Percentiles rank a stretch among this genome's conserved stretches.
phyloP scores from a whole-genome alignment of 192 early-diverging fungal species.

The Coemansia sp. region DNA sequence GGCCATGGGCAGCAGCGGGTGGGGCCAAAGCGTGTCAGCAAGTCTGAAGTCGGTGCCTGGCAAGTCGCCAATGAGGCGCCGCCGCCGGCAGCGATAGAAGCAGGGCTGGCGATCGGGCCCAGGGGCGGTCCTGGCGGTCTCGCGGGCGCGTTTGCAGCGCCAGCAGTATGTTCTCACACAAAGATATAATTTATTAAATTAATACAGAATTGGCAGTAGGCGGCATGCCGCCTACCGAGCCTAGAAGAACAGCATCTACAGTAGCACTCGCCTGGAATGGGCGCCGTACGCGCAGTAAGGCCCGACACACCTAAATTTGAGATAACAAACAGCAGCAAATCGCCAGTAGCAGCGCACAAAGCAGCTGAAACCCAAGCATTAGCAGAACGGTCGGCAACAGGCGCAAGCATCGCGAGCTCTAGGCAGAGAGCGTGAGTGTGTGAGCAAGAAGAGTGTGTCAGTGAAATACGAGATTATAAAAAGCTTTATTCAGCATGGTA shows the following conservation, averaged over 20 bases:
- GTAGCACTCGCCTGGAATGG: neutral
- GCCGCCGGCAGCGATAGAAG: neutral
- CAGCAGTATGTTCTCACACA: no score
- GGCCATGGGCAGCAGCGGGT: slow-evolving; percentile 25
- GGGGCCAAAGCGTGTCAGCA: slow-evolving; percentile 31
- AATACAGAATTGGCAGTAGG: no score
- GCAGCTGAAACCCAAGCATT: neutral
- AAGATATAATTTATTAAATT: neutral
- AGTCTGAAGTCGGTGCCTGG: slow-evolving; percentile 17
- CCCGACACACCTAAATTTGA: neutral
- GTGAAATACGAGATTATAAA: slow-evolving; percentile 25
- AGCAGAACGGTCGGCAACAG: no score
- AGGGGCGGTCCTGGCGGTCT: no score
- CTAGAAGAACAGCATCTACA: neutral
- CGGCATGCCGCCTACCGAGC: no score
- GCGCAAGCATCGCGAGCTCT: no score
- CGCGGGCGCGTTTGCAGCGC: no score
- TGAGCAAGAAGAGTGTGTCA: slow-evolving; percentile 14
- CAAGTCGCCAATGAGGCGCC: neutral
- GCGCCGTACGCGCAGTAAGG: slow-evolving; percentile 2
- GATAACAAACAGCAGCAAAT: neutral
- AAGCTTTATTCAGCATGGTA: slow-evolving; percentile 23
- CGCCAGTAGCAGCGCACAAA: neutral
- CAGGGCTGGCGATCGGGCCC: no score
- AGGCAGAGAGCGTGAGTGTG: neutral